Base-by-base conservation (phyloP, 345 rosid genomes). In the Limnanthes douglasii region DNA sequence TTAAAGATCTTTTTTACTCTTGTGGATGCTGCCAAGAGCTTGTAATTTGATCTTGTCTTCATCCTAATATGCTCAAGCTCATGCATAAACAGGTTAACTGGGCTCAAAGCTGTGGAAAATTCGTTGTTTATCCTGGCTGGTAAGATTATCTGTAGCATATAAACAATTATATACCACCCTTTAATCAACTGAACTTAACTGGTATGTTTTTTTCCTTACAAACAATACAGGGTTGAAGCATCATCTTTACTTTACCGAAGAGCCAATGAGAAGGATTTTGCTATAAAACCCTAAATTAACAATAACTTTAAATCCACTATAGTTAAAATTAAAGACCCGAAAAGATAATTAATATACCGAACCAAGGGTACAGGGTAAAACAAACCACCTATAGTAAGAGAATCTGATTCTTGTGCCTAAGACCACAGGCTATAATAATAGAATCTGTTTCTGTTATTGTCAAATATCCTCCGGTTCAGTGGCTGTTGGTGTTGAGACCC, bases 71-170 rank as follows among this genome's bases (percentile, higher is more conserved):
- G n/a, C n/a, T n/a, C n/a, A n/a, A n/a, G n/a, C n/a, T n/a, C n/a
- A n/a, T n/a, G n/a, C n/a, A n/a, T 55, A 29, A 44, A 57, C 84
- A 88, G 97, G 97, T 88, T 37, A 88, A 88, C 53, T 88, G 97
- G 97, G 95, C 97, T 38, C 41, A 72, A 39, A 62, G 62, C 24
- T 65, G 38, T 1, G 90, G 93, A 62, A 73, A 62, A 74, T 72
- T 63, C 48, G 97, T 83, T 43, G 97, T 88, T 41, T 70, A 88
- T 54, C 95, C 86, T 34, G 90, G 95, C 76, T 88, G 97, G 97
- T 88, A 59, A 70, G 88, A 40, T 35, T 26, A 31, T 45, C 34
- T 26, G 2, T 46, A 4, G 12, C 8, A 7, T 15, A 21, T 8
- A 1, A 2, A 34, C 8, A 11, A n/a, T 15, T 34, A 29, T n/a